Conservation (phyloP, 208 protist genomes). For the Trypanosoma conorhini region DNA sequence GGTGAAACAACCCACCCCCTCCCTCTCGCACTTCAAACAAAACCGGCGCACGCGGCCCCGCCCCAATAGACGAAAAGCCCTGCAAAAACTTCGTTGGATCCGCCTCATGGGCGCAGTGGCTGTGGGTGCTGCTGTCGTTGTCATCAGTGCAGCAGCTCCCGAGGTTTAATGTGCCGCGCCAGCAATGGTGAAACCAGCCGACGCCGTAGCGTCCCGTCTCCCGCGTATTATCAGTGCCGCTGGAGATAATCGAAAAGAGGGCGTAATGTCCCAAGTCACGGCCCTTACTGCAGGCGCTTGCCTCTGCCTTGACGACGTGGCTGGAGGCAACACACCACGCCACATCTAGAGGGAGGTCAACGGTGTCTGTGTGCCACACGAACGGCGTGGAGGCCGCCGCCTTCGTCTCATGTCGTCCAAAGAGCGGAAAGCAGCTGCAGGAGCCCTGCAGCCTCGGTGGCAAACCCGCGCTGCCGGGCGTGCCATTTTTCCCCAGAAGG, state of each 20-base stretch:
- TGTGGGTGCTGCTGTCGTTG: not conserved
- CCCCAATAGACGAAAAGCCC: conserved; percentile 19
- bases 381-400: not conserved
- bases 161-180: conserved; percentile 5
- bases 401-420: not conserved
- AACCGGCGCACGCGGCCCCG: conserved; percentile 10
- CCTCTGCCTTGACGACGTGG: conserved; percentile 32
- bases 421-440: conserved; percentile 19
- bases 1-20: conserved; percentile 5
- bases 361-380: conserved; percentile 23
- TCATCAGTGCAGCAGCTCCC: conserved; percentile 1
- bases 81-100: conserved; percentile 21
- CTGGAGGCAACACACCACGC: conserved; percentile 33
- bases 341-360: conserved; percentile 23
- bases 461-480: not conserved
- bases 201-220: conserved; percentile 20
- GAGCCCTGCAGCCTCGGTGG: not conserved
- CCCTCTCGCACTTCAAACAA: conserved; percentile 9
- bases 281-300: not conserved
- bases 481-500: not conserved
- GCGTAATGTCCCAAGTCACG: conserved; percentile 13
- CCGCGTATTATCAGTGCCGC: not conserved
- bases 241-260: conserved; percentile 22
- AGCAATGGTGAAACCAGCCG: conserved; percentile 31
- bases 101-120: not conserved